phyloP scores from a whole-genome alignment of 768 basidiomycete genomes.

The Naganishia onofrii region DNA sequence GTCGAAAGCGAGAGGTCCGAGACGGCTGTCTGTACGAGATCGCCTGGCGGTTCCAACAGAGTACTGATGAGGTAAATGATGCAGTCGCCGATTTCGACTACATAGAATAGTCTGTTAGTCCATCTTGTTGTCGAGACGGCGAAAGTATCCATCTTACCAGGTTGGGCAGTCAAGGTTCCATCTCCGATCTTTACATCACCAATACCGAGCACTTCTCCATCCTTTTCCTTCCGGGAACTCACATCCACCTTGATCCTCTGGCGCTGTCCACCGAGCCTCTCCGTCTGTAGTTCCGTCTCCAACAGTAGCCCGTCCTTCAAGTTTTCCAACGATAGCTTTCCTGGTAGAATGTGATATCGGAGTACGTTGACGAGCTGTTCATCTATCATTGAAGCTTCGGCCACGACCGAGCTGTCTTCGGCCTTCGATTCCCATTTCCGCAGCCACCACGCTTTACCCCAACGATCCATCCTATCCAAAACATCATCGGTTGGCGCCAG shows the following conservation, averaged over 20 bases:
- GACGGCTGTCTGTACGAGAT: slow-evolving; percentile 74
- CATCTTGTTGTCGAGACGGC: neutral
- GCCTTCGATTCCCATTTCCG: slow-evolving; percentile 5
- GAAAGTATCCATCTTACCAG: slow-evolving; percentile 58
- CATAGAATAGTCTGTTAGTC: neutral
- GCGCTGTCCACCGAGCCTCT: slow-evolving; percentile 54
- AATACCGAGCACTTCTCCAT: slow-evolving; percentile 44
- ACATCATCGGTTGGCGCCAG: slow-evolving; percentile 89
- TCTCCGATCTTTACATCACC: slow-evolving; percentile 74
- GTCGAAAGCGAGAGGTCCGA: slow-evolving; percentile 80
- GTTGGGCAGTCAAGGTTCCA: slow-evolving; percentile 72
- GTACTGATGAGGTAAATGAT: slow-evolving; percentile 85
- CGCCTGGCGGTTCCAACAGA: slow-evolving; percentile 75
- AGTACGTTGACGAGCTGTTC: slow-evolving; percentile 50
- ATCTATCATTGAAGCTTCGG: neutral
- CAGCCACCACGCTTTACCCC: slow-evolving; percentile 27
- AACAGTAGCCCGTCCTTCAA: slow-evolving; percentile 72
- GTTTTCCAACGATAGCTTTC: slow-evolving; percentile 68
- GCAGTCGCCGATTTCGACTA: slow-evolving; percentile 72
- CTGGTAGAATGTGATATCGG: slow-evolving; percentile 88
- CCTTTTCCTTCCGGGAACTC: slow-evolving; percentile 45
- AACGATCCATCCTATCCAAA: slow-evolving; percentile 53
- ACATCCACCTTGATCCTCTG: slow-evolving; percentile 52
- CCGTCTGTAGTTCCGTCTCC: slow-evolving; percentile 64
- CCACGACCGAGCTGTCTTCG: neutral